Evolutionary conservation across 208 protist genomes (phyloP), one percentile per base, ranked within the genome.

Genomic region (Acanthamoeba sp.): DNA sequence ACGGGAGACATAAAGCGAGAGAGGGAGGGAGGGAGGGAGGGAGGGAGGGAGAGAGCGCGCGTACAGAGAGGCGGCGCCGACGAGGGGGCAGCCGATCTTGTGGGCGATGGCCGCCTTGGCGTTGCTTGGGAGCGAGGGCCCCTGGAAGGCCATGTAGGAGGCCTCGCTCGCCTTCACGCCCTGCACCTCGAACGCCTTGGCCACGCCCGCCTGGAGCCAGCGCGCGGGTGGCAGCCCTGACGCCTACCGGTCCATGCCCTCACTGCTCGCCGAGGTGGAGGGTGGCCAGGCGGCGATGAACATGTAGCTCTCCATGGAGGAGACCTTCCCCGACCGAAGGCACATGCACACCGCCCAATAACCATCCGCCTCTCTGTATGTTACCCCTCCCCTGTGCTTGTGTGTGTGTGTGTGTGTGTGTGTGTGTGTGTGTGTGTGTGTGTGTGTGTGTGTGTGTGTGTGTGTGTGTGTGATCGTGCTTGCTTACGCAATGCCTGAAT

Each of bases 61-160:
- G 40, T 91, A 91, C 87, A 92, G 32, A 10, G 59, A 57, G 10
- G 90, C 29, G n/a, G 48, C 52, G 90, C 90, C 90, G 32, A 84
- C 38, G 34, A 84, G 90, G 12, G 90, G 90, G 48, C 40, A 76
- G 40, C 66, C 90, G 36, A 93, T 18, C 40, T 78, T 34, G 59
- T 42, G 40, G 16, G 71, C 90, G 34, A 93, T 93, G 38, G 57
- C 90, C 1, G 48, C 52, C 40, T 93, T 66, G 16, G 90, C 64
- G 6, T 66, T 10, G 71, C 36, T 93, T 1, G 90, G 90, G 22
- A 93, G 69, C 36, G 57, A 62, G 27, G 90, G 90, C 2, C 90
- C 90, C 34, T 76, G 64, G 66, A 93, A 93, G 71, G 90, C 90
- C 71, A 93, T 84, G 50, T 93, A 93, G 7, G 36, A 9, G 45